Conservation (phyloP, 78 protist species). For the Dictyostelium capitatum region DNA sequence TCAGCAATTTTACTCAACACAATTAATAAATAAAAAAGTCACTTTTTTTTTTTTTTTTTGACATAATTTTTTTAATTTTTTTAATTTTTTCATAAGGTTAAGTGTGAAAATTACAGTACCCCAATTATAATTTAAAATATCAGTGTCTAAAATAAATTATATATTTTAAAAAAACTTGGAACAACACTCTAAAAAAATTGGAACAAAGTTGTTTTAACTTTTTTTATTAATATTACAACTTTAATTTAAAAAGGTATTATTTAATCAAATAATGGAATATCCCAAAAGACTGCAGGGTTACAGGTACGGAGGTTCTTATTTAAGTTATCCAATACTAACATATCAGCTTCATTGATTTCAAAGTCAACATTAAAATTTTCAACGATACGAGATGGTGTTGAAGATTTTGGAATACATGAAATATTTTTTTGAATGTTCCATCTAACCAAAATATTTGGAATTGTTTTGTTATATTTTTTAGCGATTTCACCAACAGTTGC, state of each 20-base stretch:
- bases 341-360: constrained; percentile 57
- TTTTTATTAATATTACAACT: too few species aligned
- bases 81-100: too few species aligned
- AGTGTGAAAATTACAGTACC: too few species aligned
- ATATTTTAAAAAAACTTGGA: too few species aligned
- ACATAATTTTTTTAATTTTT: too few species aligned
- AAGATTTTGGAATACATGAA: constrained; percentile 76
- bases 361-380: constrained; percentile 76
- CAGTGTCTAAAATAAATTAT: too few species aligned
- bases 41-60: too few species aligned
- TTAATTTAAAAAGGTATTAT: neutral
- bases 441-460: constrained; percentile 73
- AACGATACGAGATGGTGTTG: constrained; percentile 30
- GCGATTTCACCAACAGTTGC: constrained; percentile 62
- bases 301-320: constrained; percentile 43
- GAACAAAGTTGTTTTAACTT: too few species aligned
- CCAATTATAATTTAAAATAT: too few species aligned
- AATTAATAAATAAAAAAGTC: too few species aligned
- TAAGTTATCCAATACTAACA: neutral
- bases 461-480: constrained; percentile 61
- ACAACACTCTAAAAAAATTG: too few species aligned
- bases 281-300: constrained; percentile 48
- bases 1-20: too few species aligned
- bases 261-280: constrained; percentile 43
- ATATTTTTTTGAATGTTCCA: constrained; percentile 42